Evolutionary conservation across 108 stramenopile genomes (phyloP).

Genomic region (Fistulifera pelliculosa): DNA sequence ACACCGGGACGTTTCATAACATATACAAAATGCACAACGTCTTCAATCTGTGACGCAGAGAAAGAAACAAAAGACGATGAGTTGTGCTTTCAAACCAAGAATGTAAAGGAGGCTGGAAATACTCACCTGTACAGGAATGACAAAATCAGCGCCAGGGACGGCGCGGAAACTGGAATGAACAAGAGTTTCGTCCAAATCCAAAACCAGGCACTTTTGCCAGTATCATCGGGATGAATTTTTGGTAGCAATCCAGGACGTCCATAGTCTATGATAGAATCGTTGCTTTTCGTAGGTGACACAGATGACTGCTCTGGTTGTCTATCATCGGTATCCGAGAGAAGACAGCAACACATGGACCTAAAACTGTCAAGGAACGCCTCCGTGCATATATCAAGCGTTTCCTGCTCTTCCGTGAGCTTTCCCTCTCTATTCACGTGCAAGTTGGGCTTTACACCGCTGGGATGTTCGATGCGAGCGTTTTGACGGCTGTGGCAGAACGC

Average conservation of each 20-base stretch:
- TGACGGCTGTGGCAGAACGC: constrained; percentile 45
- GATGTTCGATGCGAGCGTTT: constrained; percentile 45
- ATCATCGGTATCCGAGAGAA: constrained; percentile 39
- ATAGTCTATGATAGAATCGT: constrained; percentile 5
- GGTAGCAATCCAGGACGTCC: constrained; percentile 49
- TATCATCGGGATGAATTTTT: constrained; percentile 47
- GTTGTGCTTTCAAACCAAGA: too few species aligned
- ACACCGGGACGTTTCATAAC: constrained; percentile 96
- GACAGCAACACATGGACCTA: constrained; percentile 81
- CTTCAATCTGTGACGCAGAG: constrained; percentile 89
- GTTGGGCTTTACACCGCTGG: constrained; percentile 38
- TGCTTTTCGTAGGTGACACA: neutral
- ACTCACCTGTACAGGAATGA: constrained; percentile 95
- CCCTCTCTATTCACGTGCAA: constrained; percentile 39
- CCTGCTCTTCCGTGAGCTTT: constrained; percentile 26
- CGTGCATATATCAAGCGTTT: constrained; percentile 38
- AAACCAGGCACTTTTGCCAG: constrained; percentile 88
- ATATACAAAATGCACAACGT: constrained; percentile 94
- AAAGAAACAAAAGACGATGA: constrained; percentile 1
- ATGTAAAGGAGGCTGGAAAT: neutral
- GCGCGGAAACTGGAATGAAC: constrained; percentile 97
- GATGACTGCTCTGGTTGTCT: neutral
- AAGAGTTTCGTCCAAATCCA: constrained; percentile 98
- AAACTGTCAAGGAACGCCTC: constrained; percentile 70
- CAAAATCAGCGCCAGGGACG: constrained; percentile 91